Base-by-base conservation (phyloP, 306 rosid species). In the Canavalia ensiformis region DNA sequence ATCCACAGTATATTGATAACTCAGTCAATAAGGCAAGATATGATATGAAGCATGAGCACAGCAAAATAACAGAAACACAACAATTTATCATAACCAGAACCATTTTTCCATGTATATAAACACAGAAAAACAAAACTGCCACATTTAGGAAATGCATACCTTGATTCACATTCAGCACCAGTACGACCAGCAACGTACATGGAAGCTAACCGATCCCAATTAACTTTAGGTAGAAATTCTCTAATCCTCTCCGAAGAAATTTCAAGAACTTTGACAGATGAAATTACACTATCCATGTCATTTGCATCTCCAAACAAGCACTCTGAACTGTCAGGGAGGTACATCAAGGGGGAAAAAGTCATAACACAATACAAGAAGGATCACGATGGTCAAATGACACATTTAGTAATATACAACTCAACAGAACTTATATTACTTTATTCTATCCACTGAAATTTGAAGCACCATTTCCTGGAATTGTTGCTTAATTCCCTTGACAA, bases 191-290 rank as follows among this genome's bases (percentile, higher is more conserved):
- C 82, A 72, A 87, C 79, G 81, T 93, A 83, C 86, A 82, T 90
- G 80, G 92, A 88, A 86, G 99, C 98, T 82, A 95, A 80, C 52
- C 75, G 86, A 67, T 95, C 94, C 99, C 99, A 93, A 71, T 91
- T 85, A 82, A 95, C 97, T 78, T 91, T 86, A 33, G 94, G 97
- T 74, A 90, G 74, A 89, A 91, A 93, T 42, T 82, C 88, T 83
- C 88, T 87, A 49, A 91, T 88, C 69, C 58, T 76, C 60, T 84
- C 89, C 18, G 93, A 89, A 3, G 89, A 84, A 66, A 93, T 83
- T 58, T 90, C 89, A 8, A 91, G 84, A 82, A 78, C 85, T 83
- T 90, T 91, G 57, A 91, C 87, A 49, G 92, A 91, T 66, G 76
- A 83, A 46, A 86, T 75, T 77, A 93, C 75, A 69, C 33, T 77